Evolutionary conservation across 768 basidiomycete genomes (phyloP).

Genomic region (Dictyophora rubrovolvata): DNA sequence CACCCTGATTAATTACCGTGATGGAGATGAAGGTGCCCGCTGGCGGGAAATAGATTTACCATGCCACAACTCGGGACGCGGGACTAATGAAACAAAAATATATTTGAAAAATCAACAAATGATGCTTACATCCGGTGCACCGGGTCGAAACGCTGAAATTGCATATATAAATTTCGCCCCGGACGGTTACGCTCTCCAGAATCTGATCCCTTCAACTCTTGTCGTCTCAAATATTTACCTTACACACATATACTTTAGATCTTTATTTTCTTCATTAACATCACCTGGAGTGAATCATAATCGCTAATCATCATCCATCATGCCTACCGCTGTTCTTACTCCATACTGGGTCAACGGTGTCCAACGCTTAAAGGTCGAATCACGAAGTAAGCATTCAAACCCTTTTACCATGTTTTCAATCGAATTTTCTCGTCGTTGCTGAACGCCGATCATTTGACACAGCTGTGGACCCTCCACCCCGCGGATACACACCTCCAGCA

Average conservation of each 20-base stretch:
- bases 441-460: slow-evolving; percentile 4
- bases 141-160: no score
- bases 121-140: not conserved
- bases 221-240: no score
- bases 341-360: slow-evolving; percentile 63
- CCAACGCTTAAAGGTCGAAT: slow-evolving; percentile 56
- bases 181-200: no score
- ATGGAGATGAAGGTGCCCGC: no score
- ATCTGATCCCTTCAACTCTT: no score
- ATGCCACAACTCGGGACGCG: no score
- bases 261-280: not conserved
- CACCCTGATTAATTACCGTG: no score
- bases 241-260: not conserved
- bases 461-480: slow-evolving; percentile 29
- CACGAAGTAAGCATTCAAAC: slow-evolving; percentile 37
- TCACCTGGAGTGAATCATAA: not conserved
- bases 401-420: not conserved
- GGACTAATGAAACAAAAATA: no score
- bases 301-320: not conserved
- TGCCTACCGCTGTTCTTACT: slow-evolving; percentile 38
- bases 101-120: not conserved
- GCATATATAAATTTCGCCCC: no score
- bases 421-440: slow-evolving; percentile 5
- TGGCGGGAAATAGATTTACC: no score
- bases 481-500: slow-evolving; percentile 52